phyloP scores from a whole-genome alignment of 176 grass and related monocot genomes.

The Avena sativa region DNA sequence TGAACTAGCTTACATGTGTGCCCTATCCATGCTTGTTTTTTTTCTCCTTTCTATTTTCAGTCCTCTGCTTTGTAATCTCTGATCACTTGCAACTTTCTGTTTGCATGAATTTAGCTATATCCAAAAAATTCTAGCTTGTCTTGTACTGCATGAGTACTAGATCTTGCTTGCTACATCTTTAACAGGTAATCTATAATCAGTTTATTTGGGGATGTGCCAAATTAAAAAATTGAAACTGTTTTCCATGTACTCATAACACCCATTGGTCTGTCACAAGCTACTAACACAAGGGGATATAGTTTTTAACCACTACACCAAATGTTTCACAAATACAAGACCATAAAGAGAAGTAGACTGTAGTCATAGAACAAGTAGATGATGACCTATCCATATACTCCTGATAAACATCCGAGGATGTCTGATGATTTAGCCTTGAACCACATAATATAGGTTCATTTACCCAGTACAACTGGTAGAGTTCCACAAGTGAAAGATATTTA shows the following conservation, averaged over 20 bases:
- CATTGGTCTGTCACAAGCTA: constrained; percentile 35
- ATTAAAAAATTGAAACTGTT: not conserved
- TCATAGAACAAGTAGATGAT: not conserved
- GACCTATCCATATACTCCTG: not conserved
- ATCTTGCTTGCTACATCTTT: constrained; percentile 15
- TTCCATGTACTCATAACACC: not conserved
- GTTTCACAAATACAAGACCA: not conserved
- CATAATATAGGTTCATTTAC: not conserved
- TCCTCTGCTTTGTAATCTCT: constrained; percentile 21
- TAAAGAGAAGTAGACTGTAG: not conserved
- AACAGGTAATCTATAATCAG: not conserved
- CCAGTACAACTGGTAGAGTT: not conserved
- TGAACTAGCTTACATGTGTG: constrained; percentile 27
- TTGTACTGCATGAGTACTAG: not conserved
- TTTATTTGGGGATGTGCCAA: not conserved
- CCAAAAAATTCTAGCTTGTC: constrained; percentile 26
- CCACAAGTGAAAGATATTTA: not conserved
- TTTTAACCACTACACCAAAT: constrained; percentile 27
- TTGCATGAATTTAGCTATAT: constrained; percentile 43
- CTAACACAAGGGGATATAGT: constrained; percentile 36
- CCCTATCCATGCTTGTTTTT: constrained; percentile 3
- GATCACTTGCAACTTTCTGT: constrained; percentile 41
- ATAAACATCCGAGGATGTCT: not conserved
- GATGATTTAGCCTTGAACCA: not conserved
- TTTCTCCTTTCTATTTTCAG: constrained; percentile 24